Base-by-base conservation (phyloP, 2,329 filamentous ascomycete species). In the Corynespora cassiicola region DNA sequence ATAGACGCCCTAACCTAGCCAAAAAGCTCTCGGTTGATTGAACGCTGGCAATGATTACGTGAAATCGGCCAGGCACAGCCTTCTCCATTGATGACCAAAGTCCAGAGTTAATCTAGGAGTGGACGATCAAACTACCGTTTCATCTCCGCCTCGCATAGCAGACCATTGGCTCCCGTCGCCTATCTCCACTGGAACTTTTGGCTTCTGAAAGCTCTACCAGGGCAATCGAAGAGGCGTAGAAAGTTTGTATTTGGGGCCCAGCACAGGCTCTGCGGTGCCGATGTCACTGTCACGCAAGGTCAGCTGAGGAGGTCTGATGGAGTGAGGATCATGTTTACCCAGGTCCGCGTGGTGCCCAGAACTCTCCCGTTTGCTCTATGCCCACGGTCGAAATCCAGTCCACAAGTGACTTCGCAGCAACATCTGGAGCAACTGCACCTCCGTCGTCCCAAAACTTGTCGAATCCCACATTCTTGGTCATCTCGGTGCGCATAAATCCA, bases 401-500 rank as follows among this genome's bases (percentile, higher is more conserved):
- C 1, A 77, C 67, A 27, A 90, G 68, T 25, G 77, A 82, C 52
- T 77, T 70, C 6, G 86, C 86, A 7, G 85, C 84, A 56, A 82
- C 79, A 47, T 86, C 81, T 0, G 86, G 84, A 2, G 79, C 84
- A 4, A 89, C 83, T 26, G 86, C 86, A 47, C 84, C 84, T 25
- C 84, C 84, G 21, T 71, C 76, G 53, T 88, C 84, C 84, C 85
- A 89, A 59, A 77, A 87, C 66, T 87, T 81, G 62, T 89, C 85
- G 58, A 87, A 88, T 0, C 85, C 86, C 11, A 88, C 86, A 1
- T 78, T 73, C 53, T 75, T 80, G 6, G 86, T 88, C 86, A 88
- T 88, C 51, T 88, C 84, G 7, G 85, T 85, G 31, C 84, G 71
- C 84, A 87, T 87, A 59, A 88, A 88, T 2, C 85, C 85, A 1